These are phyloP conservation scores for Leccinellum albellum DNA, from an alignment of 768 basidiomycete species.

Conservation along the genomic window DNA sequence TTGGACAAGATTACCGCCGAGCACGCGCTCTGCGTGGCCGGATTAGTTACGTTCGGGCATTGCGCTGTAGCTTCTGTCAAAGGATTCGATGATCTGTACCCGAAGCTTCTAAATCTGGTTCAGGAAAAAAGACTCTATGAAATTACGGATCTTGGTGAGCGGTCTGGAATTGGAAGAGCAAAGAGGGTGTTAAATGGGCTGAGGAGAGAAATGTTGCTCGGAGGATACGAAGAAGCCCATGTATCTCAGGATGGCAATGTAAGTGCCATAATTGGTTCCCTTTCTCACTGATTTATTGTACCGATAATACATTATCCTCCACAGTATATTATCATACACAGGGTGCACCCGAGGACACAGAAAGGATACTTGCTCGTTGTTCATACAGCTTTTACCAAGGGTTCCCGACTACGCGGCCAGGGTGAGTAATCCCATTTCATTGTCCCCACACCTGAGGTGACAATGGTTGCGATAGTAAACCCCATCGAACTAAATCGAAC, in stretches of 20 bases:
- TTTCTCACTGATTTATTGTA: neutral
- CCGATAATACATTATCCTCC: neutral
- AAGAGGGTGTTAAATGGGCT: slow-evolving; percentile 80
- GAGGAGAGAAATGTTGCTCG: slow-evolving; percentile 89
- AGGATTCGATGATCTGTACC: slow-evolving; percentile 96
- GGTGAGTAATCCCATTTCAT: slow-evolving; percentile 45
- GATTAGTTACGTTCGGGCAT: slow-evolving; percentile 86
- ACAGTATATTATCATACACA: slow-evolving; percentile 91
- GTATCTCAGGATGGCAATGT: slow-evolving; percentile 96
- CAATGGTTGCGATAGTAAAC: slow-evolving; percentile 48
- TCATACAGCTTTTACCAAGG: slow-evolving; percentile 88
- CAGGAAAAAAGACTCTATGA: slow-evolving; percentile 79
- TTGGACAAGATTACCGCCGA: slow-evolving; percentile 88
- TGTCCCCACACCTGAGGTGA: neutral
- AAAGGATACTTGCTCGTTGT: slow-evolving; percentile 91
- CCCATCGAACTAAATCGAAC: slow-evolving; percentile 83
- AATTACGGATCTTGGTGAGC: slow-evolving; percentile 51
- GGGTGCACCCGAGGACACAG: slow-evolving; percentile 86
- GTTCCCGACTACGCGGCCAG: slow-evolving; percentile 72
- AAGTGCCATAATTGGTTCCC: slow-evolving; percentile 31
- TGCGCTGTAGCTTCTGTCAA: slow-evolving; percentile 91
- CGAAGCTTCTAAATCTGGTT: slow-evolving; percentile 89
- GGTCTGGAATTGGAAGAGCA: slow-evolving; percentile 53
- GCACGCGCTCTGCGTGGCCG: slow-evolving; percentile 91
- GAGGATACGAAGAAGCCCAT: slow-evolving; percentile 85